These are phyloP conservation scores for Yamadazyma friedrichii DNA, from an alignment of 1,139 yeast species.

Conservation along the genomic window DNA sequence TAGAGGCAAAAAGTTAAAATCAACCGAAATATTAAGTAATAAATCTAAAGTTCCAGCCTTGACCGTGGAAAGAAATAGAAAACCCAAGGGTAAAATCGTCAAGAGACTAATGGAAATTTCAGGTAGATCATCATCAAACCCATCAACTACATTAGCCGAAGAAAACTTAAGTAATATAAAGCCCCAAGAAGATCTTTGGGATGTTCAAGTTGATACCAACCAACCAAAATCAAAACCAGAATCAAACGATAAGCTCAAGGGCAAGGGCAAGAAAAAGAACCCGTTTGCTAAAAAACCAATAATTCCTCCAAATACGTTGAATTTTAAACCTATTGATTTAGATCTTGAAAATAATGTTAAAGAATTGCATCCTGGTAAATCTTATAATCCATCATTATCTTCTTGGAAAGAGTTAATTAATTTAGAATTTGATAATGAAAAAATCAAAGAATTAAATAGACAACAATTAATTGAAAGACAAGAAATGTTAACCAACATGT, in stretches of 20 bases:
- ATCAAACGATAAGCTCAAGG: conserved; percentile 3
- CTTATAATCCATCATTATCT: conserved; percentile 86
- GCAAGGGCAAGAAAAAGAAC: conserved; percentile 5
- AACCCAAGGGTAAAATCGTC: conserved; percentile 61
- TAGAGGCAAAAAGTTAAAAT: conserved; percentile 43
- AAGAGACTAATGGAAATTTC: conserved; percentile 73
- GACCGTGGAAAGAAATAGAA: conserved; percentile 22
- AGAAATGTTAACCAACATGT: conserved; percentile 61
- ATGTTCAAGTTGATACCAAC: conserved; percentile 23
- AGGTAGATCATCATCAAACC: conserved; percentile 70
- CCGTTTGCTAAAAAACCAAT: too few species aligned
- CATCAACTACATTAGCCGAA: conserved; percentile 50
- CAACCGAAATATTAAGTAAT: conserved; percentile 70
- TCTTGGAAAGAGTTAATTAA: conserved; percentile 77
- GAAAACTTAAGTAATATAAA: conserved; percentile 61
- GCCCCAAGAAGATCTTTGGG: conserved; percentile 68
- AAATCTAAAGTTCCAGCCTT: conserved; percentile 80
- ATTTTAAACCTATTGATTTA: conserved; percentile 23
- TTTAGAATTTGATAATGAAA: conserved; percentile 65
- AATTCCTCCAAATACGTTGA: conserved; percentile 13
- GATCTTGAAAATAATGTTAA: conserved; percentile 5
- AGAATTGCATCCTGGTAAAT: conserved; percentile 70
- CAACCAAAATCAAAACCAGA: conserved; percentile 19
- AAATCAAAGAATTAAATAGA: conserved; percentile 64
- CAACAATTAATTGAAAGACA: conserved; percentile 59